Evolutionary conservation across 2,329 filamentous ascomycete genomes (phyloP), one percentile per base, ranked within the genome.

Genomic region (Emmonsiellopsis sp.): DNA sequence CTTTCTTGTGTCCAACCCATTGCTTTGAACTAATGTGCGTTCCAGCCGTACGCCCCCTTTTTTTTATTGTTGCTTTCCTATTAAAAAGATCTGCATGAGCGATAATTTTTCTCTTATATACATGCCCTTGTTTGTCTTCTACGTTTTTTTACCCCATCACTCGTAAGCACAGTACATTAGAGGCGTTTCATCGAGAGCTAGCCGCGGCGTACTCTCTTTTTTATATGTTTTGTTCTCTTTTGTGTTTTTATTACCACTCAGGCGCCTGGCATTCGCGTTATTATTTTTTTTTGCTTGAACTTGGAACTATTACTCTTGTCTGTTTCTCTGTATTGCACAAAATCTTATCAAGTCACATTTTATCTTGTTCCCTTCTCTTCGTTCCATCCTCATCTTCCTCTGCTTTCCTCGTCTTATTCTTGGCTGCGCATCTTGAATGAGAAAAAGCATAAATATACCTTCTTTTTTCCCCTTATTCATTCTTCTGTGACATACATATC

Each of bases 21-120:
- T 27, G 21, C 21, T 27, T 27, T 27, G 21, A 27, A 27, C 21
- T 27, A 27, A 27, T 27, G 21, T 27, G 21, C 21, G 21, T 27
- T 27, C 21, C 21, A 27, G 21, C 21, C 21, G 21, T 40, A n/a
- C 39, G 51, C 52, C 45, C 56, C 53, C 53, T 47, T 53, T 49
- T 55, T 46, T 46, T 49, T 48, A 33, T 54, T 58, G 47, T 50
- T 54, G 27, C 51, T 58, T 53, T 48, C 63, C 61, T 57, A 64
- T 67, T 63, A 62, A 72, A 69, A 77, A 65, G 73, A 76, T 77
- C 64, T 74, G 73, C 74, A 76, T 71, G 71, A 74, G 72, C 69
- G 67, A 77, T 76, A 71, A 58, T 51, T 58, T 55, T 27, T 27
- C 21, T 56, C 57, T 62, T 61, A 53, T 62, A 65, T 62, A 54